phyloP scores from a whole-genome alignment of 108 stramenopile species.

The Pseudonitzschia delicatissima region DNA sequence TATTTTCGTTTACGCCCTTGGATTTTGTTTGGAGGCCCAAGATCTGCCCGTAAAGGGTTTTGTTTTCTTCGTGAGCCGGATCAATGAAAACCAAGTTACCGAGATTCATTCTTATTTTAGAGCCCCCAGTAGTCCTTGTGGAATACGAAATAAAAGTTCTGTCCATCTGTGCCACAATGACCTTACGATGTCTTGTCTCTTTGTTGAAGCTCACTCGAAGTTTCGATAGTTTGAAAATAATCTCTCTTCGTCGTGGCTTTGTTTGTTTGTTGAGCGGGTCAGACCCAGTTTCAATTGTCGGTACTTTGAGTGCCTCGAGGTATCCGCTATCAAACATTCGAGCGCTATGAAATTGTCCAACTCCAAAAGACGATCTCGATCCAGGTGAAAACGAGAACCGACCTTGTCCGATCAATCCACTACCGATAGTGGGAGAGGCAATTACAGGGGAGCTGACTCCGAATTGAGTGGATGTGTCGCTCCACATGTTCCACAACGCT shows the following conservation, averaged over 20 bases:
- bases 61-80: slow-evolving; percentile 30
- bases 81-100: slow-evolving; percentile 59
- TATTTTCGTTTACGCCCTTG: background rate
- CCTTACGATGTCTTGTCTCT: slow-evolving; percentile 53
- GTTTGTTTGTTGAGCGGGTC: background rate
- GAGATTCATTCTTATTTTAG: slow-evolving; percentile 43
- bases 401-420: background rate
- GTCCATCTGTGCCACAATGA: slow-evolving; percentile 73
- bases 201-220: slow-evolving; percentile 71
- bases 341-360: slow-evolving; percentile 10
- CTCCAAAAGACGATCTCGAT: background rate
- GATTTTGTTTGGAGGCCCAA: slow-evolving; percentile 51
- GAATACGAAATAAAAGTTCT: slow-evolving; percentile 37
- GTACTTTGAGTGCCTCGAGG: background rate
- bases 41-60: slow-evolving; percentile 65
- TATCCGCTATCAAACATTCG: background rate
- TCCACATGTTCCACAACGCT: background rate
- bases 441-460: background rate
- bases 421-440: background rate
- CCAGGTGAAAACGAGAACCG: slow-evolving; percentile 2
- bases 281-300: background rate
- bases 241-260: slow-evolving; percentile 29
- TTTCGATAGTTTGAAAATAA: slow-evolving; percentile 52
- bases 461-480: background rate
- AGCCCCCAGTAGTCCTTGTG: slow-evolving; percentile 44